Evolutionary conservation across 345 rosid genomes (phyloP).

Genomic region (Eucalyptus sp.): DNA sequence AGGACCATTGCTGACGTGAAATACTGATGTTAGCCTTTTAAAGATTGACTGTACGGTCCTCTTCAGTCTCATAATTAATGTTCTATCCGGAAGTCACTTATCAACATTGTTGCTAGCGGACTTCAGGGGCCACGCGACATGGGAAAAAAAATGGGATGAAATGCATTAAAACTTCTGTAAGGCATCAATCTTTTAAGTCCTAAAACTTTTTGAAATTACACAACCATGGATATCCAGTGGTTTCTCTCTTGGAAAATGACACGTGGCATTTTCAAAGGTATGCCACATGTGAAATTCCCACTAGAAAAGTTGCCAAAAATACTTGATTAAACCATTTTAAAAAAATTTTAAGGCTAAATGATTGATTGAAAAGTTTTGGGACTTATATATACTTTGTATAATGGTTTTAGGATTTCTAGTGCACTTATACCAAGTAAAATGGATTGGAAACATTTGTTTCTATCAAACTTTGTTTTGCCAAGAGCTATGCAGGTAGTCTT

Average conservation of each 20-base stretch:
- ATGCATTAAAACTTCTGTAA: not conserved
- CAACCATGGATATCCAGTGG: not conserved
- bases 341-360: not conserved
- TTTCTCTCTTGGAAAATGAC: not conserved
- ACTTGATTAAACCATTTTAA: not conserved
- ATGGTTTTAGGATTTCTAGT: not conserved
- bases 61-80: not conserved
- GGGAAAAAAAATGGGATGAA: not conserved
- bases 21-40: not conserved
- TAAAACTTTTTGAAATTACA: not conserved
- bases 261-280: not conserved
- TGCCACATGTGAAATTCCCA: not conserved
- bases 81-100: not conserved
- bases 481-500: not conserved
- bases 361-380: not conserved
- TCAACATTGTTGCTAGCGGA: not conserved
- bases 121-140: not conserved
- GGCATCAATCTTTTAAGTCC: not conserved
- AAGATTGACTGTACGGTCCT: not conserved
- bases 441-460: not conserved
- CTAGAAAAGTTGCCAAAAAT: not conserved
- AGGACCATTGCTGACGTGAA: not conserved
- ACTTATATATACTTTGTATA: not conserved
- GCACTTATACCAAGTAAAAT: not conserved
- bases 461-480: not conserved